Base-by-base conservation (phyloP, 208 protist genomes). In the Trypanosomatidae sp. region DNA sequence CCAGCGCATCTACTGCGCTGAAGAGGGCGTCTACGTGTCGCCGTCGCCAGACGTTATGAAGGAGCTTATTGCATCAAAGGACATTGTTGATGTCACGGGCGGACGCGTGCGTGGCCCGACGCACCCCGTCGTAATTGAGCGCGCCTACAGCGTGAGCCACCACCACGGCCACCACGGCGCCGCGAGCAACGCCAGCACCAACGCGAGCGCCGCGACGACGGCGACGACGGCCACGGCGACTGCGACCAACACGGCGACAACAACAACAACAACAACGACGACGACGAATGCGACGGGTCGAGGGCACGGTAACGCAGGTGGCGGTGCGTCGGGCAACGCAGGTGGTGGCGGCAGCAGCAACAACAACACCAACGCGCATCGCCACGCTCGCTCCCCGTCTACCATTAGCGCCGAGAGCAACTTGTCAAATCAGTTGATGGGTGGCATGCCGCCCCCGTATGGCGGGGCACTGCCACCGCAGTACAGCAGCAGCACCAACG, bases 71-170 rank as follows among this genome's bases (percentile, higher is more conserved):
- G 67, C 72, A 39, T 83, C 71, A 10, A 79, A 82, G 39, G 67
- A 75, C 55, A 82, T 95, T 50, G 79, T 91, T 10, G 85, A 91
- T 52, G 69, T 91, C 7, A 77, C 73, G 17, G 81, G 81, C 3
- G 80, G 89, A 5, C 82, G 85, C 17, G 76, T 84, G 43, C 81
- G 87, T 25, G 91, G 91, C 0, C 91, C 91, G 22, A 89, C 84
- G 13, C 88, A 95, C 69, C 89, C 91, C 12, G 72, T 95, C 15
- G 83, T 95, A 28, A 88, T 95, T 59, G 91, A 95, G 76, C 88
- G 86, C 55, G 83, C 91, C 28, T 86, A 92, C 83, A 86, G 83
- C 58, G 64, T 80, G 53, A 83, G 71, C 43, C 74, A 77, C 44
- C 74, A 80, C 44, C 69, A 78, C 62, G 69, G 73, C 43, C 64